phyloP scores from a whole-genome alignment of 495 filamentous ascomycete genomes.

The Thozetella sp. region DNA sequence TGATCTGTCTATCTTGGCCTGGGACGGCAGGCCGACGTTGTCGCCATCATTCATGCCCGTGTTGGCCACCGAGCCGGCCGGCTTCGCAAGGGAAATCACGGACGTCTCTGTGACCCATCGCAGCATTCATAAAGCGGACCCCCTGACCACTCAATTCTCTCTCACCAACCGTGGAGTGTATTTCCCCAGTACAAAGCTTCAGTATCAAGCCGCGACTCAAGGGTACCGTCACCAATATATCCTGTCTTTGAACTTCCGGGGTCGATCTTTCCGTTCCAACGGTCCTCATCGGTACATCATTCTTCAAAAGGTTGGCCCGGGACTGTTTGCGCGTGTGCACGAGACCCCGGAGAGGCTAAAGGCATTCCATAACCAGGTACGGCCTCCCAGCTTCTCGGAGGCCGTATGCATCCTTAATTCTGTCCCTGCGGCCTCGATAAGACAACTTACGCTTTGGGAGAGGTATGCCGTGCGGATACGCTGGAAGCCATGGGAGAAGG shows the following conservation, averaged over 20 bases:
- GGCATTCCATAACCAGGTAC: neutral
- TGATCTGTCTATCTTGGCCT: neutral
- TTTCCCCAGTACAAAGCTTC: neutral
- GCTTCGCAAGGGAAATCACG: neutral
- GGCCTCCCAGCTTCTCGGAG: neutral
- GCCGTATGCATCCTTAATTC: neutral
- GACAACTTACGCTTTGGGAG: neutral
- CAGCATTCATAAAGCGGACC: neutral
- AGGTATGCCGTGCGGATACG: neutral
- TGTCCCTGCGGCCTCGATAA: neutral
- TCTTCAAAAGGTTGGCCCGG: neutral
- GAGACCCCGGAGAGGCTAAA: neutral
- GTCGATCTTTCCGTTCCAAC: neutral
- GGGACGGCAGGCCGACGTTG: neutral
- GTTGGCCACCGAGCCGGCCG: neutral
- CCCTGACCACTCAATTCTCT: neutral
- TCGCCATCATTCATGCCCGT: neutral
- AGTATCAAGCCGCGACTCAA: neutral
- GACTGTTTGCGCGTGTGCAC: neutral
- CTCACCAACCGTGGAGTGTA: neutral
- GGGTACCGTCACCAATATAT: neutral
- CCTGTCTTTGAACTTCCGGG: neutral
- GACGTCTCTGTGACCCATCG: neutral
- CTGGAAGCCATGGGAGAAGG: neutral
- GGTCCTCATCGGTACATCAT: neutral